These are phyloP conservation scores for Euphrasia confusa DNA, from an alignment of 257 asterid species.

Conservation along the genomic window DNA sequence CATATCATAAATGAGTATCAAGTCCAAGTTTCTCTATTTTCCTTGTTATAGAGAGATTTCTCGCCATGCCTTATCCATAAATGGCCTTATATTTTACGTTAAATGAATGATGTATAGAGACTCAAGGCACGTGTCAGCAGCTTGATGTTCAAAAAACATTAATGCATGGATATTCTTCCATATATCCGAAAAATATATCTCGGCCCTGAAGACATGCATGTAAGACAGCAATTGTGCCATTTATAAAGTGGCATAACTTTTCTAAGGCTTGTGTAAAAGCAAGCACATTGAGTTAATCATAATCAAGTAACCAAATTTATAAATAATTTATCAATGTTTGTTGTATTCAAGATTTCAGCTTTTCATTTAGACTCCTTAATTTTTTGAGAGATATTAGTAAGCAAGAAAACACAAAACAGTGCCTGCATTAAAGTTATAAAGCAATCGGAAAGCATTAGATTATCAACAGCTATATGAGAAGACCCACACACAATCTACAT, in stretches of 20 bases:
- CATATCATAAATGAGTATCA: conserved; percentile 6
- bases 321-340: conserved; percentile 5
- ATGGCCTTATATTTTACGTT: conserved; percentile 2
- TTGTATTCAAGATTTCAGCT: neutral
- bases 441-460: conserved; percentile 4
- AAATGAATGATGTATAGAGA: conserved; percentile 8
- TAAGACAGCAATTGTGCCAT: neutral
- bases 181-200: conserved; percentile 4
- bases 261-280: conserved; percentile 11
- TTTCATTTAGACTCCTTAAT: conserved; percentile 4
- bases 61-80: conserved; percentile 1
- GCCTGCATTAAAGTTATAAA: conserved; percentile 1
- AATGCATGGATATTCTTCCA: neutral
- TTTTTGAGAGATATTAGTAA: conserved; percentile 2
- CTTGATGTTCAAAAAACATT: conserved; percentile 4
- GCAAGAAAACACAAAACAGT: neutral
- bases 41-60: conserved; percentile 2
- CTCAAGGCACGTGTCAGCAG: conserved; percentile 19
- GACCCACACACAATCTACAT: neutral
- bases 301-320: neutral
- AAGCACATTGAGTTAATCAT: neutral
- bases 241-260: neutral
- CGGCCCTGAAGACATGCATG: conserved; percentile 1
- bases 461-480: conserved; percentile 7
- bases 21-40: conserved; percentile 2